These are phyloP conservation scores for Coniferiporia sulphurascens DNA, from an alignment of 1,284 basidiomycete genomes.

Conservation along the genomic window DNA sequence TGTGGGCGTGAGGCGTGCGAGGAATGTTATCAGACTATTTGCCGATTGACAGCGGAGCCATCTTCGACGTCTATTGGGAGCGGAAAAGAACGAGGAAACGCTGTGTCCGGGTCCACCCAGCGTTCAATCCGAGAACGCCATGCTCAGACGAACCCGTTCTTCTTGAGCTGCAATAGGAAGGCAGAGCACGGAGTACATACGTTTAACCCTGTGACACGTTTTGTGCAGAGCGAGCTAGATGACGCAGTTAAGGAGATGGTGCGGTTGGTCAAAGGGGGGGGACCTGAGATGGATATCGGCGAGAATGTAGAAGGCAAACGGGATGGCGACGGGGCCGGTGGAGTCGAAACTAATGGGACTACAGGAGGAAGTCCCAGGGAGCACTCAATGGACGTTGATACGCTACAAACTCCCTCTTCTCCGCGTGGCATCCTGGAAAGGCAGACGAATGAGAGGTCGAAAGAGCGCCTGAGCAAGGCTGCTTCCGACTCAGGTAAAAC, in stretches of 20 bases:
- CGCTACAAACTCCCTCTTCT: background rate
- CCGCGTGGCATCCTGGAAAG: too few species aligned
- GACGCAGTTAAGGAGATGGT: conserved; percentile 66
- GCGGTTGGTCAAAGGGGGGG: conserved; percentile 50
- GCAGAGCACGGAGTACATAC: conserved; percentile 62
- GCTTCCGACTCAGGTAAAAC: background rate
- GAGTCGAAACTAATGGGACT: background rate
- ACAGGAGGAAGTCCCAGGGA: background rate
- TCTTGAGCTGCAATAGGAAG: conserved; percentile 62
- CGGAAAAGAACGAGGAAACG: conserved; percentile 22
- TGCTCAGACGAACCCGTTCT: conserved; percentile 63
- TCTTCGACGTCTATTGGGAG: conserved; percentile 42
- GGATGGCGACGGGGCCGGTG: background rate
- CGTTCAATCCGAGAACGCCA: conserved; percentile 54
- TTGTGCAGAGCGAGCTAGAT: conserved; percentile 60
- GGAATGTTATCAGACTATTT: conserved; percentile 74
- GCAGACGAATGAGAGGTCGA: too few species aligned
- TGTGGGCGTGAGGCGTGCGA: conserved; percentile 89
- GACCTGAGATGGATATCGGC: conserved; percentile 29
- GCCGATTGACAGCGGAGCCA: conserved; percentile 53
- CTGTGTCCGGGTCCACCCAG: conserved; percentile 31
- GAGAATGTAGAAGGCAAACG: background rate
- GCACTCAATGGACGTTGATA: conserved; percentile 4
- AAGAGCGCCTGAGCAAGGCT: background rate
- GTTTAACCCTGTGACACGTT: conserved; percentile 79